Evolutionary conservation across 2,329 filamentous ascomycete genomes (phyloP).

Genomic region (Trichoderma gracile): DNA sequence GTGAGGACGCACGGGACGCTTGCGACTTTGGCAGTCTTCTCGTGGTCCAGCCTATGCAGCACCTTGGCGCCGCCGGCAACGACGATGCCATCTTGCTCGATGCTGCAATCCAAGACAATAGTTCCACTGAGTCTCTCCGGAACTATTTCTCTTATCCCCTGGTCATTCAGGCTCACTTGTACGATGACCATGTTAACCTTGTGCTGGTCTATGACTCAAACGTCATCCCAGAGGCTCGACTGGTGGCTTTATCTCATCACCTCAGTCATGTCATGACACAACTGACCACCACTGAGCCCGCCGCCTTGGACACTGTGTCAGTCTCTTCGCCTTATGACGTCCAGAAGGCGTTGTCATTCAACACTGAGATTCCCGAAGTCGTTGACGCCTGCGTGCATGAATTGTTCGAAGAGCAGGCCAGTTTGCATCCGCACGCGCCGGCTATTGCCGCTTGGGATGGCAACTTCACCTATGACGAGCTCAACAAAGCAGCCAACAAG

Average conservation of each 20-base stretch:
- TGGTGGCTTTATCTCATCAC: conserved; percentile 17
- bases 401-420: neutral
- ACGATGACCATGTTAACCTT: neutral
- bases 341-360: neutral
- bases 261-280: conserved; percentile 18
- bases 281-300: neutral
- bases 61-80: neutral
- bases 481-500: neutral
- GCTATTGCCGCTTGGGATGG: conserved; percentile 20
- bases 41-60: conserved; percentile 27
- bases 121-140: neutral
- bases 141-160: conserved; percentile 24
- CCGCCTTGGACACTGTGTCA: neutral
- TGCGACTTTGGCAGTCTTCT: conserved; percentile 31
- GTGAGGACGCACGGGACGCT: conserved; percentile 24
- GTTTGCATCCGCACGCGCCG: neutral
- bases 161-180: conserved; percentile 17
- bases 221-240: neutral
- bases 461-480: conserved; percentile 6
- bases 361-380: neutral
- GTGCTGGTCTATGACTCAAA: conserved; percentile 12
- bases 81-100: neutral
- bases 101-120: neutral
- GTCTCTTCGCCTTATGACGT: conserved; percentile 8
- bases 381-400: conserved; percentile 9